A percentile compares a stretch with the other conserved stretches of the same genome.
These are phyloP conservation scores for Asclepias syriaca DNA, from an alignment of 257 asterid genomes.

Conservation along the genomic window DNA sequence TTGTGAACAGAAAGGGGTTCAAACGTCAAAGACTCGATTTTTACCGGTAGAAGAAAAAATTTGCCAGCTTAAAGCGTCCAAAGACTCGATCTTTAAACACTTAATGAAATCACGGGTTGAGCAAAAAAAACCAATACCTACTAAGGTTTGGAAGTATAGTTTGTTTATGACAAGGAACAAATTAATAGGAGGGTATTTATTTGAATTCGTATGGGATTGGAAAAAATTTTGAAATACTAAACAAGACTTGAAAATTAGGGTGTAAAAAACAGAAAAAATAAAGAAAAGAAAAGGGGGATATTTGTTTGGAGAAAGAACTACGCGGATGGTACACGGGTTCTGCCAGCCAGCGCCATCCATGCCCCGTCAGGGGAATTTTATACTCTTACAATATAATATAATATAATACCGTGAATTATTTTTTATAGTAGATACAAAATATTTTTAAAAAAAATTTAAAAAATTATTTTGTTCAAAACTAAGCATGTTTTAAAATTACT, in stretches of 20 bases:
- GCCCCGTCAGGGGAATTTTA: background rate
- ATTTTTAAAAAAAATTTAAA: no score
- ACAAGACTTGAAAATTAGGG: background rate
- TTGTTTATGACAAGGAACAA: background rate
- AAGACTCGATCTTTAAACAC: background rate
- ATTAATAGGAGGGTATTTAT: background rate
- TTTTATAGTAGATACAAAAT: no score
- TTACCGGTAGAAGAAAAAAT: constrained; percentile 19
- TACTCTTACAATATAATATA: background rate
- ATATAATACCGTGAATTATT: no score
- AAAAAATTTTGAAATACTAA: background rate
- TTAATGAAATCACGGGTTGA: background rate
- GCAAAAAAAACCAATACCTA: background rate
- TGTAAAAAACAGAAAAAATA: no score
- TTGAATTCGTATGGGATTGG: background rate
- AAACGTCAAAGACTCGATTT: background rate
- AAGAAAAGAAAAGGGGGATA: no score
- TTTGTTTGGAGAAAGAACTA: background rate
- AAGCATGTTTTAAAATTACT: no score
- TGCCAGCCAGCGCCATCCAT: background rate
- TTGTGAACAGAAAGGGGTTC: no score
- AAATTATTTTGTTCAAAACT: no score
- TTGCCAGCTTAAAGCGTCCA: constrained; percentile 19
- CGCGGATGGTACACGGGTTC: background rate
- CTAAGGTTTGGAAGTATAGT: background rate